These are phyloP conservation scores for Ramaria sp. DNA, from an alignment of 768 basidiomycete genomes.

Conservation along the genomic window DNA sequence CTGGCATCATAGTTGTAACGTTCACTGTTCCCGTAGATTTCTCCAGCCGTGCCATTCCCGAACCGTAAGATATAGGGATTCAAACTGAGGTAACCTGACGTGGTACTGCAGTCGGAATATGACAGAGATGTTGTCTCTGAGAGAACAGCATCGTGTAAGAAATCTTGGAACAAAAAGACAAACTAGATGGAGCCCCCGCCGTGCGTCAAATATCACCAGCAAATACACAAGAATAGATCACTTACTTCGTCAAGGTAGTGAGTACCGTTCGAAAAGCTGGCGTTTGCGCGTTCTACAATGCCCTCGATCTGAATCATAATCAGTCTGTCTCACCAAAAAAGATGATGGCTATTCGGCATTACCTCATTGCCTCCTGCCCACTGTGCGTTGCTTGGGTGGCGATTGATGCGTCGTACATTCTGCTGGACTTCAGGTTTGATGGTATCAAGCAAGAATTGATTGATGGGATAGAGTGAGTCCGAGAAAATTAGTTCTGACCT, in stretches of 20 bases:
- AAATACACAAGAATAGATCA: background rate
- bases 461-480: slow-evolving; percentile 43
- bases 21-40: slow-evolving; percentile 47
- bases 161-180: slow-evolving; percentile 40
- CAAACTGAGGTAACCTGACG: slow-evolving; percentile 42
- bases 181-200: slow-evolving; percentile 26
- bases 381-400: slow-evolving; percentile 45
- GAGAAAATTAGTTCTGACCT: slow-evolving; percentile 48
- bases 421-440: slow-evolving; percentile 46
- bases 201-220: background rate
- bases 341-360: too few species aligned
- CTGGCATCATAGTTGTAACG: slow-evolving; percentile 46
- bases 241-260: slow-evolving; percentile 40
- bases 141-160: slow-evolving; percentile 34
- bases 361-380: slow-evolving; percentile 51
- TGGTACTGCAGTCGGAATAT: slow-evolving; percentile 52
- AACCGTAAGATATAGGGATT: slow-evolving; percentile 44
- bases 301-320: slow-evolving; percentile 38
- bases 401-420: slow-evolving; percentile 43
- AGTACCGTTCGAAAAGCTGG: slow-evolving; percentile 28
- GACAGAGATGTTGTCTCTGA: slow-evolving; percentile 43
- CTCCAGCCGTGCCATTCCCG: slow-evolving; percentile 36
- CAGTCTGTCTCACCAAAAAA: too few species aligned
- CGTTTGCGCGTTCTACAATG: slow-evolving; percentile 31
- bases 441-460: slow-evolving; percentile 37